Percentiles rank a stretch among this genome's conserved stretches.
Evolutionary conservation across 768 basidiomycete genomes (phyloP).

Genomic region (Phylloporus rhodoxanthus): DNA sequence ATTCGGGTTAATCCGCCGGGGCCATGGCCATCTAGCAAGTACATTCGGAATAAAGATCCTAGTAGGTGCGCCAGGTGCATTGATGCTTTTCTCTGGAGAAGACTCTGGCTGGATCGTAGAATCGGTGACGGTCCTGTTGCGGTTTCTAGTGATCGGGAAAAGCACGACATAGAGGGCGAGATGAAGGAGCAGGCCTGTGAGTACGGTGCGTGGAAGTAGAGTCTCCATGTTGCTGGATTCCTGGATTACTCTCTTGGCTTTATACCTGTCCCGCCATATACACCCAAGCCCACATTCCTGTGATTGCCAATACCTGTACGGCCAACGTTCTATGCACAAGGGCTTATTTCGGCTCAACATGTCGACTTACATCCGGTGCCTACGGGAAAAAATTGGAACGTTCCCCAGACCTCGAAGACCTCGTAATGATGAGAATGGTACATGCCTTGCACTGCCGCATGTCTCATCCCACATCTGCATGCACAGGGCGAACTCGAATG

Average conservation of each 20-base stretch:
- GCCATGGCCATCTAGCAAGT: constrained; percentile 18
- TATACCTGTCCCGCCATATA: background rate
- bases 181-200: background rate
- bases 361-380: too few species aligned
- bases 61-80: background rate
- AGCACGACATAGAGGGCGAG: background rate
- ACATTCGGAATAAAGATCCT: constrained; percentile 12
- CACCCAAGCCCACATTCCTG: background rate
- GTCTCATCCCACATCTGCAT: background rate
- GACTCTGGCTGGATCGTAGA: background rate
- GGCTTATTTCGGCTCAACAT: too few species aligned
- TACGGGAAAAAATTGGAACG: too few species aligned
- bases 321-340: too few species aligned
- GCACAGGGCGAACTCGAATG: too few species aligned
- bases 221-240: constrained; percentile 1
- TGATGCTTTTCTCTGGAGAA: too few species aligned
- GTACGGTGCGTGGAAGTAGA: background rate
- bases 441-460: background rate
- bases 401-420: too few species aligned
- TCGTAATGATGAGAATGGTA: too few species aligned
- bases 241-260: background rate
- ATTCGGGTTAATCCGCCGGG: constrained; percentile 6
- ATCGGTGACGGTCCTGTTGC: background rate
- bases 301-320: too few species aligned
- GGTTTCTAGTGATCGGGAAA: background rate